Evolutionary conservation across 257 asterid species (phyloP).

Genomic region (Verbascum thapsus): DNA sequence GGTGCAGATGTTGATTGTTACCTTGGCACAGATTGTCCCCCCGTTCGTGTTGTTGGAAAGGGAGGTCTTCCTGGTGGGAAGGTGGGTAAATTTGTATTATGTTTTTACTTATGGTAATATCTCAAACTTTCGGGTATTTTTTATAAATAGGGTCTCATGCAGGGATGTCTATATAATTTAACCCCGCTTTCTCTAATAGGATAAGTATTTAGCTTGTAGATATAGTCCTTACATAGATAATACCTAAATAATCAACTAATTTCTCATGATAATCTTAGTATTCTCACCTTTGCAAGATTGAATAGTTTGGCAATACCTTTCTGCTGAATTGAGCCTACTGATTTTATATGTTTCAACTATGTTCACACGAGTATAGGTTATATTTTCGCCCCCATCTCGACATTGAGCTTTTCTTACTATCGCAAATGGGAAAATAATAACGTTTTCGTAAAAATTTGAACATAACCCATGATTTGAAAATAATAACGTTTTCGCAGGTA

Average conservation of each 20-base stretch:
- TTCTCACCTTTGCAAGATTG: conserved; percentile 8
- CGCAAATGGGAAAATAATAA: neutral
- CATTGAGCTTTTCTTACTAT: conserved; percentile 9
- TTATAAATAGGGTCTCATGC: no score
- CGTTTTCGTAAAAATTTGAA: neutral
- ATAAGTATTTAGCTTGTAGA: neutral
- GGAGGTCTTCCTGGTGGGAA: conserved; percentile 99
- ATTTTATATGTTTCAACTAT: neutral
- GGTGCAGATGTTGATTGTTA: conserved; percentile 89
- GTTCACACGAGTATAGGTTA: neutral
- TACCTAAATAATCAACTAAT: no score
- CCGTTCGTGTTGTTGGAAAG: conserved; percentile 87
- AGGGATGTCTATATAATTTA: no score
- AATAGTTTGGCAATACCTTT: neutral
- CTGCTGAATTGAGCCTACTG: conserved; percentile 1
- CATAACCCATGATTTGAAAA: conserved; percentile 15
- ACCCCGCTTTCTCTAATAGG: neutral
- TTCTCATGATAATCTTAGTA: neutral
- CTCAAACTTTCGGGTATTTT: no score
- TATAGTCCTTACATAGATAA: no score
- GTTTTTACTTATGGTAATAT: no score
- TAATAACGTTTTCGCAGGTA: conserved; percentile 58
- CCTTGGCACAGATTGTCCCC: conserved; percentile 92
- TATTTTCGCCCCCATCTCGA: neutral
- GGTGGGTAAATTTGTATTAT: no score